A percentile compares a stretch with the other conserved stretches of the same genome.
Conservation (phyloP, 164 flowering plant genomes). For the Magnolia officinalis region DNA sequence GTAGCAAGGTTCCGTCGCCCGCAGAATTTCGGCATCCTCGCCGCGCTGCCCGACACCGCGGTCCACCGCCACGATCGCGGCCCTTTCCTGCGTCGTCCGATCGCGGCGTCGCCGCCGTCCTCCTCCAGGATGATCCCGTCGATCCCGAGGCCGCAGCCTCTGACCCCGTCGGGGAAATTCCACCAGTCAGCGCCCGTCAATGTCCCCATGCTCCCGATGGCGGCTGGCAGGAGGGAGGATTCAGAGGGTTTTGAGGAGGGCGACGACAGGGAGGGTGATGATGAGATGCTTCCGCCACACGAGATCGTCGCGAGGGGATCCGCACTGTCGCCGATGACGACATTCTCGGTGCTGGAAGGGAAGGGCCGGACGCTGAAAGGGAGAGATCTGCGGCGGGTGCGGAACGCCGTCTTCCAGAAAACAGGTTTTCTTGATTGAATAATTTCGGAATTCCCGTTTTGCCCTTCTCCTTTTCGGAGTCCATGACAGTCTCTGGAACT, state of each 20-base stretch:
- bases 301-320: conserved; percentile 67
- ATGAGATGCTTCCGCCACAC: conserved; percentile 74
- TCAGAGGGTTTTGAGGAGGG: conserved; percentile 17
- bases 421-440: conserved; percentile 75
- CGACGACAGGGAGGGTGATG: conserved; percentile 20
- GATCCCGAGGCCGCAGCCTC: conserved; percentile 35
- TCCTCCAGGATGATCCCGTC: conserved; percentile 31
- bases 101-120: conserved; percentile 16
- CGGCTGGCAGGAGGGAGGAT: conserved; percentile 20
- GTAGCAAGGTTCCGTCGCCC: conserved; percentile 15
- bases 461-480: neutral
- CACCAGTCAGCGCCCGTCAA: conserved; percentile 65
- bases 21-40: conserved; percentile 51
- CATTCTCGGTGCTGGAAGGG: conserved; percentile 82
- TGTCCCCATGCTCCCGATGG: conserved; percentile 46
- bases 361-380: conserved; percentile 85
- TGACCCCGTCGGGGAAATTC: conserved; percentile 26
- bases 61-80: neutral
- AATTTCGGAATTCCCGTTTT: neutral
- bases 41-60: conserved; percentile 37
- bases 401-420: conserved; percentile 63
- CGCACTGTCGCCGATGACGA: conserved; percentile 33
- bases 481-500: neutral
- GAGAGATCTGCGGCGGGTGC: conserved; percentile 71
- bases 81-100: conserved; percentile 23